Base-by-base conservation (phyloP, 176 grass and related monocot species). In the Microstegium vimineum region DNA sequence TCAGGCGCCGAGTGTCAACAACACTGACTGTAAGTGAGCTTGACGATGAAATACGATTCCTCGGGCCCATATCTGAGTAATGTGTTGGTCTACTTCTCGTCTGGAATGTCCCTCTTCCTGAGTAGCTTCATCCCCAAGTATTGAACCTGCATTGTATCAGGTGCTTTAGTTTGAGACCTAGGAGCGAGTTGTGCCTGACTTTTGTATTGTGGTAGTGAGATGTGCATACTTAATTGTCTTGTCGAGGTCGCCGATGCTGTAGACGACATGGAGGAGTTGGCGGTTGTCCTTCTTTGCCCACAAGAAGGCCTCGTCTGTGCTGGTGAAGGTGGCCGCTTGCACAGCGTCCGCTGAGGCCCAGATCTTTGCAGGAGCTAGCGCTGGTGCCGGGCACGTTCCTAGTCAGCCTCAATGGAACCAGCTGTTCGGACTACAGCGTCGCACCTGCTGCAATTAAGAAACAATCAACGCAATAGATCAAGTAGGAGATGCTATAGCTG, bases 71-170 rank as follows among this genome's bases (percentile, higher is more conserved):
- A 97, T 62, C 92, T 92, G 27, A 97, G 89, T 80, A 97, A 97
- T 8, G 94, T 91, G 37, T 97, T 97, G 46, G 68, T 90, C 84
- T 97, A 97, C 74, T 90, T 94, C 70, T 92, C 89, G 68, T 97
- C 89, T 0, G 92, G 92, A 32, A 97, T 88, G 83, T 97, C 94
- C 59, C 92, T 90, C 83, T 85, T 90, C 80, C 94, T 65, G 64
- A 97, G 86, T 77, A 97, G 87, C 81, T 97, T 97, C 92, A 97
- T 97, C 65, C 94, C 94, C 5, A 97, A 1, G 94, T 94, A 69
- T 97, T 94, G 85, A 97, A 97, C 75, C 94, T 97, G 83, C 73
- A 82, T 57, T 59, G 1, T 56, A 56, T n/a, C 15, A 56, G 22
- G 20, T 12, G 8, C 10, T 23, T 6, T 16, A 15, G 12, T 5